Percentiles rank a stretch among this genome's conserved stretches.
Conservation (phyloP, 345 rosid species). For the Clausena lansium region DNA sequence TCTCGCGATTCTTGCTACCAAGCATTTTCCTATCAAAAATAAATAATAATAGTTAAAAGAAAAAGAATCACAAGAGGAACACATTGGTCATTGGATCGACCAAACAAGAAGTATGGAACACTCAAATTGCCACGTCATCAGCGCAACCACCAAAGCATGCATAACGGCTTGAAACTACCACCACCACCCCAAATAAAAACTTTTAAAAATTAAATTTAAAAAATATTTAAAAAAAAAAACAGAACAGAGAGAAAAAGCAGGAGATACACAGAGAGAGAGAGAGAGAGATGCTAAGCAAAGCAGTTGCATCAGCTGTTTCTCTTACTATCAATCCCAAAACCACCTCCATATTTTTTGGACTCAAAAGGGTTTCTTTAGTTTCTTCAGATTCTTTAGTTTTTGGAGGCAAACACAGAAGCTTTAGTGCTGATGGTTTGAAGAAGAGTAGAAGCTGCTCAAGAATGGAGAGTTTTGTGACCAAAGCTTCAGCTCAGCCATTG, state of each 20-base stretch:
- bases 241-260: neutral
- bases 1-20: no score
- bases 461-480: slow-evolving; percentile 36
- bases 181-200: neutral
- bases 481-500: slow-evolving; percentile 65
- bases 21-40: no score
- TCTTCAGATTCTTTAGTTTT: slow-evolving; percentile 14
- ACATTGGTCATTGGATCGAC: slow-evolving; percentile 3
- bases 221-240: neutral
- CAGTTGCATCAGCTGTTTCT: slow-evolving; percentile 31
- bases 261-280: neutral
- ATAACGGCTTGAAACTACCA: slow-evolving; percentile 25
- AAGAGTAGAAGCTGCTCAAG: slow-evolving; percentile 18
- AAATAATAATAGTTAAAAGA: no score
- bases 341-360: slow-evolving; percentile 18
- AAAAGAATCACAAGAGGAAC: no score
- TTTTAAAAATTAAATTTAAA: neutral
- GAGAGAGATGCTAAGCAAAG: slow-evolving; percentile 43
- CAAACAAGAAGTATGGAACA: slow-evolving; percentile 8
- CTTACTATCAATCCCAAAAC: slow-evolving; percentile 17
- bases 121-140: slow-evolving; percentile 25
- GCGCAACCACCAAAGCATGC: neutral
- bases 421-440: neutral
- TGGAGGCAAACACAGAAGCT: slow-evolving; percentile 12
- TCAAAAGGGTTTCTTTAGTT: slow-evolving; percentile 20